Evolutionary conservation across 345 rosid genomes (phyloP).

Genomic region (Theobroma cacao): DNA sequence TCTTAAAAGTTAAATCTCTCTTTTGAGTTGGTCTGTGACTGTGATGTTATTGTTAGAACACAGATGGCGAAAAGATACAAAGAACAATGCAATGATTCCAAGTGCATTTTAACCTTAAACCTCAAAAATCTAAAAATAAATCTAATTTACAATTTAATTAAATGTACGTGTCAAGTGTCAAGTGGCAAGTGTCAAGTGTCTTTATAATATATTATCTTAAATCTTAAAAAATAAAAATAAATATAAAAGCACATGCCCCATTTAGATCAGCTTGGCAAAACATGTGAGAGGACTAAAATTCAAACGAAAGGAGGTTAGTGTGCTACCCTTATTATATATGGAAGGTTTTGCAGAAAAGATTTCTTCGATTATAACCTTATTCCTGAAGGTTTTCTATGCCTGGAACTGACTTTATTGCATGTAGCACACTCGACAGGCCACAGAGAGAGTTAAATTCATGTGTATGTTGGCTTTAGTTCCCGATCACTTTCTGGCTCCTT

Average conservation of each 20-base stretch:
- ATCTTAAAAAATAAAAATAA: no score
- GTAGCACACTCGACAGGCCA: background rate
- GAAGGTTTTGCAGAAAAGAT: background rate
- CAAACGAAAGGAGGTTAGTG: conserved; percentile 13
- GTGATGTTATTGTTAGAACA: no score
- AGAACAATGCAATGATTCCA: no score
- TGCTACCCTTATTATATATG: conserved; percentile 14
- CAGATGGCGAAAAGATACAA: no score
- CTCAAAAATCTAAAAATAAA: no score
- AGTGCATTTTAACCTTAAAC: no score
- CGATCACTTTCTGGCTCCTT: no score
- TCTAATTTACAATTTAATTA: no score
- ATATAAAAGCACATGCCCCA: no score
- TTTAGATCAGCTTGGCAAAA: conserved; percentile 6
- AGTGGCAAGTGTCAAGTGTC: no score
- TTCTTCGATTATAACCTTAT: background rate
- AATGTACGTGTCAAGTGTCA: no score
- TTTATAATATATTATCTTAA: no score
- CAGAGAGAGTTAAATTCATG: background rate
- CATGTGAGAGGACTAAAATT: conserved; percentile 5
- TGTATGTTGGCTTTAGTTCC: background rate
- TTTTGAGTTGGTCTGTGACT: background rate
- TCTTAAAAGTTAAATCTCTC: background rate
- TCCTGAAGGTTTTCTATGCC: background rate
- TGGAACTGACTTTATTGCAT: background rate